A percentile compares a stretch with the other conserved stretches of the same genome.
Conservation (phyloP, 2,329 filamentous ascomycete genomes). For the Pyrenochaeta sp. region DNA sequence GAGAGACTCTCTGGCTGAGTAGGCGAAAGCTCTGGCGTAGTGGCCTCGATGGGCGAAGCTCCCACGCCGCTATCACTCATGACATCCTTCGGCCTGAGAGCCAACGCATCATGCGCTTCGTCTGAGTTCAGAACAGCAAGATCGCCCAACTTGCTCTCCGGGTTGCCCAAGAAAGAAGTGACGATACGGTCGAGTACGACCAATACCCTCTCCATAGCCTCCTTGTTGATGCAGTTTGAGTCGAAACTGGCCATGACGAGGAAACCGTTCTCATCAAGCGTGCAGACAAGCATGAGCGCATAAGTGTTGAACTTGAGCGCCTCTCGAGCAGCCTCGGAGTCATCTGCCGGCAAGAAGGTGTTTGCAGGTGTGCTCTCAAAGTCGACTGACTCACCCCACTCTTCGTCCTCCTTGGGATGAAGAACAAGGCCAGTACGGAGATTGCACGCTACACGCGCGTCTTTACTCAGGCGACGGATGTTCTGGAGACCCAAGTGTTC, state of each 20-base stretch:
- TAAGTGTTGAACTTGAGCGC: slow-evolving; percentile 66
- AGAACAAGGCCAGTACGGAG: slow-evolving; percentile 47
- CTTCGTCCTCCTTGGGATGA: slow-evolving; percentile 44
- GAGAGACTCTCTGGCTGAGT: slow-evolving; percentile 21
- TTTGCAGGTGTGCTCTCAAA: slow-evolving; percentile 53
- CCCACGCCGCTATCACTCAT: slow-evolving; percentile 31
- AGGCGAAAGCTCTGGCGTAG: slow-evolving; percentile 2
- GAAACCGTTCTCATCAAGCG: slow-evolving; percentile 63
- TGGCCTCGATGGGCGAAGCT: slow-evolving; percentile 16
- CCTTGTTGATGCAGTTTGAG: slow-evolving; percentile 62
- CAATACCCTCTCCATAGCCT: slow-evolving; percentile 62
- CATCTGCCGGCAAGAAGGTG: slow-evolving; percentile 63
- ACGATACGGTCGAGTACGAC: slow-evolving; percentile 61
- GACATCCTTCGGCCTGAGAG: slow-evolving; percentile 29
- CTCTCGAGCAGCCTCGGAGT: slow-evolving; percentile 65
- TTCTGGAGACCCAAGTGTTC: slow-evolving; percentile 70
- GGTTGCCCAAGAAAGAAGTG: slow-evolving; percentile 57
- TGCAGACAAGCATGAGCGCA: slow-evolving; percentile 71
- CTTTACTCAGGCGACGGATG: slow-evolving; percentile 56
- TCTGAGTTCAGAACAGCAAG: slow-evolving; percentile 35
- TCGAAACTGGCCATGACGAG: slow-evolving; percentile 71
- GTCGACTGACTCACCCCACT: slow-evolving; percentile 15
- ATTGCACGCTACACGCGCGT: slow-evolving; percentile 46
- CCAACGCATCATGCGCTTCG: slow-evolving; percentile 37
- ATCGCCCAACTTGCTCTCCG: slow-evolving; percentile 40